Conservation (phyloP, 169 alveolate genomes). For the Cystoisospora suis region DNA sequence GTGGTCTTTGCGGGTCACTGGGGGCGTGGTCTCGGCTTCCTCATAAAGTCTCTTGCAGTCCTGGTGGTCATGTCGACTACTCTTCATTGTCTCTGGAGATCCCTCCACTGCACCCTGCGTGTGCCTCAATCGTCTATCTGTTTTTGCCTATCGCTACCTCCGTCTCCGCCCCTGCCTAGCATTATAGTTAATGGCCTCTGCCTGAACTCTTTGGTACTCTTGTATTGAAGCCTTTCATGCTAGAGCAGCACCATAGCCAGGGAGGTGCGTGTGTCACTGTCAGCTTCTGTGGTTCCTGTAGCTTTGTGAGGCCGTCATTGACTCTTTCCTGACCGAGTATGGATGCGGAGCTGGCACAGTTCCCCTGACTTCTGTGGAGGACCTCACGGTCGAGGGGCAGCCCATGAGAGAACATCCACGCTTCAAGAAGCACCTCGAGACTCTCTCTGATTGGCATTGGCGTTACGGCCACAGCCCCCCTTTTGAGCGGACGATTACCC, state of each 20-base stretch:
- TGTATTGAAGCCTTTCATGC: too few species aligned
- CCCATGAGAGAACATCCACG: background rate
- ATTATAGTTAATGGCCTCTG: too few species aligned
- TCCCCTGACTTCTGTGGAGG: background rate
- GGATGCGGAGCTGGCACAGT: background rate
- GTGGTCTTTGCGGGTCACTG: too few species aligned
- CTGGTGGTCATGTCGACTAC: too few species aligned
- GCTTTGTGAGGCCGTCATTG: constrained; percentile 21
- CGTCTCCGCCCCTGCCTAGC: too few species aligned
- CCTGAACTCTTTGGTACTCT: too few species aligned
- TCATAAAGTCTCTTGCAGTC: too few species aligned
- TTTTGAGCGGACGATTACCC: constrained; percentile 76
- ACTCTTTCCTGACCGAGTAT: background rate
- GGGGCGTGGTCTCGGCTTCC: too few species aligned
- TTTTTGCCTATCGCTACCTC: background rate
- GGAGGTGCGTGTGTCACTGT: background rate
- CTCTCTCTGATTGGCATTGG: constrained; percentile 81
- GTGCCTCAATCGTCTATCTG: background rate
- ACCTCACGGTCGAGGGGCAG: background rate
- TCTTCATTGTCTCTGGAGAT: too few species aligned
- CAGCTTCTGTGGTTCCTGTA: background rate
- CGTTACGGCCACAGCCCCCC: constrained; percentile 82
- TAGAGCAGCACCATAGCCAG: too few species aligned
- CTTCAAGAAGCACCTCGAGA: constrained; percentile 32
- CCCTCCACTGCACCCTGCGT: too few species aligned